These are phyloP conservation scores for Solanum pennellii DNA, from an alignment of 257 asterid species.

Conservation along the genomic window DNA sequence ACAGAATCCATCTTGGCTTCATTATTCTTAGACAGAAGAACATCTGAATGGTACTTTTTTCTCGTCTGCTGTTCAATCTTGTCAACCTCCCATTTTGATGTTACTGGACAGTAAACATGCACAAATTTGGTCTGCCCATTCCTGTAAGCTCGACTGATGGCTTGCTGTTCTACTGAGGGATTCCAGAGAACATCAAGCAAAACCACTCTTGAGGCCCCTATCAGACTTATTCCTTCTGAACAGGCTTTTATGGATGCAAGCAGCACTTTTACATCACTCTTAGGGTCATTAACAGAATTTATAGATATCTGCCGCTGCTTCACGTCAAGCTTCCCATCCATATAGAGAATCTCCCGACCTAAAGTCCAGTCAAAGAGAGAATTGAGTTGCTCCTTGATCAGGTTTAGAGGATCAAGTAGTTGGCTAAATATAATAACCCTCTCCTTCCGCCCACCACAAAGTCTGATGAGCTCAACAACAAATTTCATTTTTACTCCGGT, in stretches of 20 bases:
- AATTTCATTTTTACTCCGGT: constrained; percentile 58
- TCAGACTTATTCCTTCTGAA: constrained; percentile 14
- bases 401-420: constrained; percentile 34
- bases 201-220: constrained; percentile 79
- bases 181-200: constrained; percentile 75
- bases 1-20: not conserved
- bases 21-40: constrained; percentile 25
- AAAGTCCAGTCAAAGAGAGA: constrained; percentile 21
- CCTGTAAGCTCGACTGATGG: constrained; percentile 69
- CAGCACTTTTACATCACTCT: not conserved
- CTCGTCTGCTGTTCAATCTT: constrained; percentile 29
- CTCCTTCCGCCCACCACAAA: constrained; percentile 19
- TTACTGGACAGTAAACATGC: constrained; percentile 50
- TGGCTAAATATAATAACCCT: constrained; percentile 55
- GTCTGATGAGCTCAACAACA: constrained; percentile 31
- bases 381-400: constrained; percentile 16
- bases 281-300: not conserved
- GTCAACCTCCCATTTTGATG: constrained; percentile 28
- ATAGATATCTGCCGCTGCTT: not conserved
- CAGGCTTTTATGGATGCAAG: not conserved
- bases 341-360: constrained; percentile 49
- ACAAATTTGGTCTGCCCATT: constrained; percentile 61
- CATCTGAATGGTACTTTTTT: constrained; percentile 39
- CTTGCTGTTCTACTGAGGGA: constrained; percentile 61
- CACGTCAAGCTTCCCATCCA: not conserved